Conservation (phyloP, 108 stramenopile genomes). For the Cyclotella sp. region DNA sequence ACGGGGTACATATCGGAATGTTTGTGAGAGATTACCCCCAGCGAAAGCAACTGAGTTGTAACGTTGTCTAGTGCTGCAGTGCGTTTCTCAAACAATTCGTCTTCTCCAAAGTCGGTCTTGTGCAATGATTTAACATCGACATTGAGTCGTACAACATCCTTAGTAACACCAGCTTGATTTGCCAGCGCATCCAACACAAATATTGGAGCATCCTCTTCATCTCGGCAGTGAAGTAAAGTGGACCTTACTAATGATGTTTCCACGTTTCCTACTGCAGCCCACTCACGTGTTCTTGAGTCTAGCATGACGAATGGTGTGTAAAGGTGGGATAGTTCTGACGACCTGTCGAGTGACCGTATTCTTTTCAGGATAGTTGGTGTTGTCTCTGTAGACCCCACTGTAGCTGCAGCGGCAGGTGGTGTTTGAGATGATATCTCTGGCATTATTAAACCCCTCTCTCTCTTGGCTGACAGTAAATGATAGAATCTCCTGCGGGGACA, state of each 20-base stretch:
- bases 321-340: constrained; percentile 8
- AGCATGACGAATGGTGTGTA: constrained; percentile 25
- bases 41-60: constrained; percentile 5
- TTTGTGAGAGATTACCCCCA: constrained; percentile 12
- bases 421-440: neutral
- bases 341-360: constrained; percentile 29
- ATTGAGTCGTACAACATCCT: constrained; percentile 11
- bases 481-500: neutral
- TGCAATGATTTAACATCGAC: constrained; percentile 16
- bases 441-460: neutral
- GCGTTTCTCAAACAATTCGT: constrained; percentile 15
- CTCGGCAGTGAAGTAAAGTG: constrained; percentile 14
- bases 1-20: constrained; percentile 36
- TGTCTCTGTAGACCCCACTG: neutral
- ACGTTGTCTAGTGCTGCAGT: constrained; percentile 18
- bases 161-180: constrained; percentile 10
- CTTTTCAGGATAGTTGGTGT: constrained; percentile 22
- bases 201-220: constrained; percentile 13
- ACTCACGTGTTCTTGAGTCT: neutral
- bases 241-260: constrained; percentile 25
- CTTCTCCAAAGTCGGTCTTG: neutral
- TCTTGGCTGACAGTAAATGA: neutral
- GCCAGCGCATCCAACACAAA: constrained; percentile 2
- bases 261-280: constrained; percentile 22
- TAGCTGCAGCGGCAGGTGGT: neutral